Evolutionary conservation across 768 basidiomycete genomes (phyloP).

Genomic region (Daedalea quercina): DNA sequence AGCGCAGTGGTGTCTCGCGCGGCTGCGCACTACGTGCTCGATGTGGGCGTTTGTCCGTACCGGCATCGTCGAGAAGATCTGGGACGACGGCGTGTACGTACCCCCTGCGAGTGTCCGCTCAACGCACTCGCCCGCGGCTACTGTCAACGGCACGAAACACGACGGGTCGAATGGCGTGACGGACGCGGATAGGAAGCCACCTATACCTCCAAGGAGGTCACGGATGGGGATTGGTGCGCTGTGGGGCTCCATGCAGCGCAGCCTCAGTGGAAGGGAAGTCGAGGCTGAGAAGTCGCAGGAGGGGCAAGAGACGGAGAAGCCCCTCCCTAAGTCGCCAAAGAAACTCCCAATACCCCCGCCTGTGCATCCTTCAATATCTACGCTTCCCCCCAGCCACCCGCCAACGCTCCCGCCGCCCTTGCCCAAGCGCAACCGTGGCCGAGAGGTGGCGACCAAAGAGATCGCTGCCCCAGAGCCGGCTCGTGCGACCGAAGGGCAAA

Average conservation of each 20-base stretch:
- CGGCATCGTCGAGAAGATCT: conserved; percentile 76
- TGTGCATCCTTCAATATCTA: conserved; percentile 10
- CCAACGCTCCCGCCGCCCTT: conserved; percentile 21
- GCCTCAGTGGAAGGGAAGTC: conserved; percentile 12
- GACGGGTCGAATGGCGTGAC: conserved; percentile 8
- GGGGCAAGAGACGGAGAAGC: conserved; percentile 8
- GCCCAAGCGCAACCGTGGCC: conserved; percentile 16
- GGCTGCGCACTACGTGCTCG: conserved; percentile 82
- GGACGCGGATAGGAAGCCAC: conserved; percentile 1
- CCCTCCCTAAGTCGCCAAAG: conserved; percentile 17
- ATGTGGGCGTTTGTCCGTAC: conserved; percentile 86
- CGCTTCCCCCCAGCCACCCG: conserved; percentile 5
- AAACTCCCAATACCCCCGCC: conserved; percentile 11
- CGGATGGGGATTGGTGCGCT: conserved; percentile 21
- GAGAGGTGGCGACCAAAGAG: not conserved
- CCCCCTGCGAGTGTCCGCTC: conserved; percentile 27
- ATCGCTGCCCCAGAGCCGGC: not conserved
- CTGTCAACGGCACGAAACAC: conserved; percentile 10
- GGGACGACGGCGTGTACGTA: conserved; percentile 69
- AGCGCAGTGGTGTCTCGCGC: conserved; percentile 79
- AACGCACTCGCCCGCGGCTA: conserved; percentile 3
- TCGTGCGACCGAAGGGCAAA: not conserved
- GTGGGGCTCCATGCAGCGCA: conserved; percentile 24
- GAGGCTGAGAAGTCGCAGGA: conserved; percentile 5
- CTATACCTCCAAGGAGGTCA: conserved; percentile 11